Conservation (phyloP, 2,329 filamentous ascomycete genomes). For the Beauveria pseudobassiana region DNA sequence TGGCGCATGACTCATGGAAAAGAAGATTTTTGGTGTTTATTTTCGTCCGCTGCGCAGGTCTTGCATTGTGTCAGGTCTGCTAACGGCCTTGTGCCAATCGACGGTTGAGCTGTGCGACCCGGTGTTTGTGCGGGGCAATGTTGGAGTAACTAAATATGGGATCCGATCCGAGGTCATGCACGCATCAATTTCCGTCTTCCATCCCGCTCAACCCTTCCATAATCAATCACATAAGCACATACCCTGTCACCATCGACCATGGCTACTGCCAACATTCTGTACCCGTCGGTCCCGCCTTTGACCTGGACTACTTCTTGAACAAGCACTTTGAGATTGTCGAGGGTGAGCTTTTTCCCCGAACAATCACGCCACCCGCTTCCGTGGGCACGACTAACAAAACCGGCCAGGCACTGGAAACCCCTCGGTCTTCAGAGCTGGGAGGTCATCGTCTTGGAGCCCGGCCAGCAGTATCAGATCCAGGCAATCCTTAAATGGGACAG, state of each 20-base stretch:
- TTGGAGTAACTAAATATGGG: neutral
- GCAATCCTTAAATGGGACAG: slow-evolving; percentile 8
- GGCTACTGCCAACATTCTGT: slow-evolving; percentile 25
- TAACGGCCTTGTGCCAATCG: neutral
- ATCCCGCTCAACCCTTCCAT: neutral
- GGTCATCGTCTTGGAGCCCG: neutral
- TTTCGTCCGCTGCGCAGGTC: neutral
- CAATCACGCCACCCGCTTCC: neutral
- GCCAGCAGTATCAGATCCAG: slow-evolving; percentile 12
- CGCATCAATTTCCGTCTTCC: neutral
- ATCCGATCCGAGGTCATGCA: neutral
- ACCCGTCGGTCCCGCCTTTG: slow-evolving; percentile 36
- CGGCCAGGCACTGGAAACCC: slow-evolving; percentile 7
- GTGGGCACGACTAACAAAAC: neutral
- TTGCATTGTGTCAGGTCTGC: neutral
- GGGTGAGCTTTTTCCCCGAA: slow-evolving; percentile 6
- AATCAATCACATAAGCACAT: neutral
- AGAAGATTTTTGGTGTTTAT: neutral
- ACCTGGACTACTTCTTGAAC: slow-evolving; percentile 41
- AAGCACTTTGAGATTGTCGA: slow-evolving; percentile 38
- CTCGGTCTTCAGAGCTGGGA: slow-evolving; percentile 18
- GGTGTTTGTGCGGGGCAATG: neutral
- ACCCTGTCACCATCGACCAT: neutral
- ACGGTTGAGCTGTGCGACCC: neutral
- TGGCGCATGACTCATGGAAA: neutral